Evolutionary conservation across 768 basidiomycete genomes (phyloP).

Genomic region (Tephrocybe sp.): DNA sequence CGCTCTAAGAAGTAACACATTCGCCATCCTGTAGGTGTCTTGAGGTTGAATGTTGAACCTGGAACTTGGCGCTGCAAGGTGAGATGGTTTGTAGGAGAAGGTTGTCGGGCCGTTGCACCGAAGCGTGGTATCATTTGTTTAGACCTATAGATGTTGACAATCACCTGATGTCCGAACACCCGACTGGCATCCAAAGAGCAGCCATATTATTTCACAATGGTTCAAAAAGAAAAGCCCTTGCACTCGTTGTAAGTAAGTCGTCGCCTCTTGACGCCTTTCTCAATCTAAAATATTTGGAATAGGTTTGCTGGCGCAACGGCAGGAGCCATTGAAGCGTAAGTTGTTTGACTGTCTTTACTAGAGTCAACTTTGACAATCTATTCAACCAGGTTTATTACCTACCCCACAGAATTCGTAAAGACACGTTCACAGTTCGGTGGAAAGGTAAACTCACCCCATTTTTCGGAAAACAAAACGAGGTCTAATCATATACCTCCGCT

Average conservation of each 20-base stretch:
- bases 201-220: constrained; percentile 26
- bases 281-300: background rate
- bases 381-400: constrained; percentile 68
- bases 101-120: background rate
- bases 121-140: constrained; percentile 9
- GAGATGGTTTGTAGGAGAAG: background rate
- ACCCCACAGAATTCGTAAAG: constrained; percentile 91
- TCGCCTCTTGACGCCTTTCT: background rate
- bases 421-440: constrained; percentile 91
- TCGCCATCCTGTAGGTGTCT: constrained; percentile 27
- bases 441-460: constrained; percentile 40
- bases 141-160: constrained; percentile 3
- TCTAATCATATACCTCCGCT: background rate
- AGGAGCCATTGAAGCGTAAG: constrained; percentile 90
- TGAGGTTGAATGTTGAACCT: too few relatives aligned
- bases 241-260: constrained; percentile 63
- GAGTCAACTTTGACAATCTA: constrained; percentile 27
- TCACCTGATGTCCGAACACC: background rate
- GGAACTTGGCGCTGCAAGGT: background rate
- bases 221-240: constrained; percentile 75
- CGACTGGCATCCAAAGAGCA: background rate
- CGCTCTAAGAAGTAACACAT: constrained; percentile 43
- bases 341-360: constrained; percentile 24
- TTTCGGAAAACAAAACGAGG: background rate
- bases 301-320: constrained; percentile 87